A percentile compares a stretch with the other conserved stretches of the same genome.
Evolutionary conservation across 768 basidiomycete genomes (phyloP).

Genomic region (Mycena maculata): DNA sequence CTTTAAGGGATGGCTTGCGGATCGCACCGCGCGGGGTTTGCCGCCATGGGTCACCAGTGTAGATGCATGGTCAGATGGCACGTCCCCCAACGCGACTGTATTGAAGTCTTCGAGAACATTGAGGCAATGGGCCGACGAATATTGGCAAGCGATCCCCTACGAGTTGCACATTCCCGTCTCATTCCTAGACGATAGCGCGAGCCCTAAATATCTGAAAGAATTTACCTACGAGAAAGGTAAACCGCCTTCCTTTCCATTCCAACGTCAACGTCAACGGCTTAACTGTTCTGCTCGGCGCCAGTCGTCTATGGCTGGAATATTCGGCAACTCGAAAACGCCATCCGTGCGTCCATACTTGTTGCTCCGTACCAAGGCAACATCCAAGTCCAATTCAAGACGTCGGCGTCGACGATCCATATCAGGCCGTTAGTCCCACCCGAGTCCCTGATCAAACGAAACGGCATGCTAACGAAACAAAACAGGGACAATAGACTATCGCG

Average conservation of each 20-base stretch:
- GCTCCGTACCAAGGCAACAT: slow-evolving; percentile 60
- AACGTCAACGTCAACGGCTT: background rate
- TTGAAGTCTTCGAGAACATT: slow-evolving; percentile 71
- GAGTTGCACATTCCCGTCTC: background rate
- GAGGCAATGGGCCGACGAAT: slow-evolving; percentile 86
- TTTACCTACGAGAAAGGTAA: slow-evolving; percentile 76
- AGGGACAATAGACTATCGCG: slow-evolving; percentile 70
- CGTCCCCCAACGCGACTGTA: slow-evolving; percentile 34
- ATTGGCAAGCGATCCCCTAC: slow-evolving; percentile 54
- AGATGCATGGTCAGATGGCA: slow-evolving; percentile 35
- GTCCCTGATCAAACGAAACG: background rate
- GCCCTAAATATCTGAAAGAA: slow-evolving; percentile 78
- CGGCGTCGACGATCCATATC: slow-evolving; percentile 65
- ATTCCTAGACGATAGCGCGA: slow-evolving; percentile 47
- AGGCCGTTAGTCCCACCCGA: slow-evolving; percentile 55
- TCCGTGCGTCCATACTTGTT: slow-evolving; percentile 55
- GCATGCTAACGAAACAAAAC: background rate
- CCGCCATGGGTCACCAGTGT: slow-evolving; percentile 55
- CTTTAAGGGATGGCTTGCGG: slow-evolving; percentile 57
- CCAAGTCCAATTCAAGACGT: slow-evolving; percentile 61
- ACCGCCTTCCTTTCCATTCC: slow-evolving; percentile 9
- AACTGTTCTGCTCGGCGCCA: slow-evolving; percentile 11
- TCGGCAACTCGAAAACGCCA: slow-evolving; percentile 51
- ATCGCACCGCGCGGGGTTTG: slow-evolving; percentile 60
- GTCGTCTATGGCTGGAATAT: slow-evolving; percentile 63